Base-by-base conservation (phyloP, 192 early-diverging fungal genomes). In the Rhizophagus prolifer region DNA sequence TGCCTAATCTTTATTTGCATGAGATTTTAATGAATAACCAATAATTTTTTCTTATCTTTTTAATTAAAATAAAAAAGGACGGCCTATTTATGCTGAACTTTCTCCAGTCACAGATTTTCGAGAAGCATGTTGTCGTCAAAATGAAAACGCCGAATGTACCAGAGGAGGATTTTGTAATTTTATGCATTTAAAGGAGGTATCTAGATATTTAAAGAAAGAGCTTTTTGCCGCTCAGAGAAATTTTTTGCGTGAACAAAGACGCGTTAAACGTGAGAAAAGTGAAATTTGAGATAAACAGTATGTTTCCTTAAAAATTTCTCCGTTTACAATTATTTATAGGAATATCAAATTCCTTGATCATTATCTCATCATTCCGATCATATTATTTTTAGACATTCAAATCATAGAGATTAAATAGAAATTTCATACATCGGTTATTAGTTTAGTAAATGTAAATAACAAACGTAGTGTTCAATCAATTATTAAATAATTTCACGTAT, bases 91-190 rank as follows among this genome's bases (percentile, higher is more conserved):
- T 86, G 94, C 94, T 4, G 97, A 99, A 85, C 86, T 99, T 38
- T 97, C 95, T 59, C 97, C 97, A 21, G 97, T 99, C 8, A 96
- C 95, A 6, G 96, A 98, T 82, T 98, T 99, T 79, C 89, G 94
- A 58, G 97, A 99, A 88, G 97, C 97, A 2, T 97, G 95, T 82
- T 99, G 97, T 82, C 90, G 96, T 36, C 97, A 98, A 82, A 93
- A 99, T 82, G 97, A 99, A 79, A 95, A 88, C 61, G 86, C 90
- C 70, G 94, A 97, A 82, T 99, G 97, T 86, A 95, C 91, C 79
- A 92, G 96, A 16, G 96, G 96, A 31, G 97, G 97, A 9, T 92
- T 96, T 77, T 99, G 98, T 86, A 99, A 98, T 85, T 99, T 99
- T 87, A 98, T 99, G 98, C 98, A 99, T 85, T 86, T 99, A 58